These are phyloP conservation scores for Candida tallmaniae DNA, from an alignment of 805 yeast species.

Conservation along the genomic window DNA sequence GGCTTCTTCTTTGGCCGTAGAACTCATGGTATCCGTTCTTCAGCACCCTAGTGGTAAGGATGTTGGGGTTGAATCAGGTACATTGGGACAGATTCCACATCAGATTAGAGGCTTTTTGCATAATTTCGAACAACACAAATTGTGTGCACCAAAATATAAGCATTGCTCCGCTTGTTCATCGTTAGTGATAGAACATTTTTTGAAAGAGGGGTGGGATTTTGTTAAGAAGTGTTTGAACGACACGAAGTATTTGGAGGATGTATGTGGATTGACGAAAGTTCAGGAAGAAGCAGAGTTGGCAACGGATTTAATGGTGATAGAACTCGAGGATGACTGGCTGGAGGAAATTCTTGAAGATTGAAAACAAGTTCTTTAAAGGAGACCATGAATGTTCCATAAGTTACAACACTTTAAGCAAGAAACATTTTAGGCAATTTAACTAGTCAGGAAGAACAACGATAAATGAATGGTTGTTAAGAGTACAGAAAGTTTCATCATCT, in stretches of 20 bases:
- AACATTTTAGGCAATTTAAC: too few species aligned
- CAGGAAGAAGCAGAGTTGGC: slow-evolving; percentile 66
- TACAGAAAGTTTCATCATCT: too few species aligned
- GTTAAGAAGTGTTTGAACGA: slow-evolving; percentile 67
- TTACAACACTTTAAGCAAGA: too few species aligned
- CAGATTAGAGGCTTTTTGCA: slow-evolving; percentile 86
- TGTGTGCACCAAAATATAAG: slow-evolving; percentile 67
- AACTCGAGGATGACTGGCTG: too few species aligned
- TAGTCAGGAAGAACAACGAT: slow-evolving; percentile 12
- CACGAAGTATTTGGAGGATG: slow-evolving; percentile 60
- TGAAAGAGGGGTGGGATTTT: slow-evolving; percentile 71
- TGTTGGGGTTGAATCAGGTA: slow-evolving; percentile 30
- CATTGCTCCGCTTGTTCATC: slow-evolving; percentile 86
- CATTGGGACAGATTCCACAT: slow-evolving; percentile 75
- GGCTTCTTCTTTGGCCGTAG: slow-evolving; percentile 86
- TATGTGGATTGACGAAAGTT: slow-evolving; percentile 74
- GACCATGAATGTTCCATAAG: too few species aligned
- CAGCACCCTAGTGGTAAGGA: slow-evolving; percentile 57
- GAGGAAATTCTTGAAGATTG: too few species aligned
- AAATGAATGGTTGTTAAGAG: slow-evolving; percentile 8
- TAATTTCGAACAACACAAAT: slow-evolving; percentile 56
- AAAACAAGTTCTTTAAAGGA: too few species aligned
- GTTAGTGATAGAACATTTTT: slow-evolving; percentile 49
- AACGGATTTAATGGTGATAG: slow-evolving; percentile 6
- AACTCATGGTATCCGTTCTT: slow-evolving; percentile 65